Evolutionary conservation across 1,284 basidiomycete genomes (phyloP), one percentile per base, ranked within the genome.

Genomic region (Apiotrichum sp.): DNA sequence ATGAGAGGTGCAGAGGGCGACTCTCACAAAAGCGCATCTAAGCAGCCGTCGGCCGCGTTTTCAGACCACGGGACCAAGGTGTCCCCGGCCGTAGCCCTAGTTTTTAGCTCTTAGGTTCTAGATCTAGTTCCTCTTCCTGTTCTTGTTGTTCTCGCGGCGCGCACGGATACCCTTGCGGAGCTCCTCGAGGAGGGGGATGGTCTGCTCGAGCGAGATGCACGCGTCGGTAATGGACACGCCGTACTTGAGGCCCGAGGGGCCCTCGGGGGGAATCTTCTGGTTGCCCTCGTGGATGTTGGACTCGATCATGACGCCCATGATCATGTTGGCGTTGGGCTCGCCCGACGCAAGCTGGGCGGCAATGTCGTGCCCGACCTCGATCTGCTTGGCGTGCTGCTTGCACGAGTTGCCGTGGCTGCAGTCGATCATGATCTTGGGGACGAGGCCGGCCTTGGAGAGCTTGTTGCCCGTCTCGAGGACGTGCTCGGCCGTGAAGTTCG

Each of bases 261-360:
- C 92, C 41, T 83, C 82, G 2, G 83, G 69, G 6, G 91, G 87
- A 57, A 96, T 88, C 65, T 89, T 85, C 75, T 97, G 93, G 63
- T 71, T 71, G 61, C 80, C 80, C 65, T 92, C 93, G 47, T 89
- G 83, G 56, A 98, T 81, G 75, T 98, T 95, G 48, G 87, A 90
- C 77, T 98, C 96, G 61, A 98, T 82, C 96, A 98, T 98, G 59
- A 96, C 92, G 57, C 95, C 95, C 82, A 96, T 87, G 65, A 98
- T 91, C 70, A 84, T 82, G 29, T 80, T 71, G 1, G 84, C 80
- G 0, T 89, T 91, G 53, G 89, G 85, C 39, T 65, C 80, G 79
- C 67, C 67, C 3, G 80, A 82, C 60, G 86, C 81, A 22, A 90
- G 77, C 79, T 92, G 87, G 43, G 78, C 77, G 29, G 86, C 73